Conservation (phyloP, 1,284 basidiomycete species). For the Grifola frondosa region DNA sequence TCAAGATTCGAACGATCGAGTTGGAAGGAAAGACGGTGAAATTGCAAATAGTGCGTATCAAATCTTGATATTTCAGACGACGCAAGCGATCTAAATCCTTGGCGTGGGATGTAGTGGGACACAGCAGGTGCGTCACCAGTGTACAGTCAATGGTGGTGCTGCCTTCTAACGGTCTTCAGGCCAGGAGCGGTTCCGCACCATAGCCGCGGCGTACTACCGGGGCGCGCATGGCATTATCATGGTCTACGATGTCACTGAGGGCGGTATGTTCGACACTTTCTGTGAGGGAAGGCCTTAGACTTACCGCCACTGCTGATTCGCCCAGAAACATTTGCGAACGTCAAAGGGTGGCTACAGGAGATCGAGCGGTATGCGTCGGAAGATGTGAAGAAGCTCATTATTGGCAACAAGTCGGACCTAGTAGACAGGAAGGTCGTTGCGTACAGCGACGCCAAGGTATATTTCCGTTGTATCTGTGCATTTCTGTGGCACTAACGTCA, state of each 20-base stretch:
- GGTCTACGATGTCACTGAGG: slow-evolving; percentile 99
- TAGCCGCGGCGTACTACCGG: slow-evolving; percentile 96
- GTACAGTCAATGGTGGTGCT: too few species aligned
- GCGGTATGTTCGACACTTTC: slow-evolving; percentile 54
- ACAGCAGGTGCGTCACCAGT: slow-evolving; percentile 75
- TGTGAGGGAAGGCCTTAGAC: background rate
- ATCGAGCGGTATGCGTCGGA: slow-evolving; percentile 99
- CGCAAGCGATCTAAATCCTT: too few species aligned
- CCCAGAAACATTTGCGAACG: slow-evolving; percentile 93
- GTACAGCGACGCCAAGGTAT: slow-evolving; percentile 93
- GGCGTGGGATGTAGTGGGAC: slow-evolving; percentile 78
- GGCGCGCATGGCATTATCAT: slow-evolving; percentile 98
- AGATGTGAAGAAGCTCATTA: slow-evolving; percentile 97
- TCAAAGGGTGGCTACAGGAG: slow-evolving; percentile 99
- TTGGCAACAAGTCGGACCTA: slow-evolving; percentile 98
- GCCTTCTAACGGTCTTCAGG: slow-evolving; percentile 47
- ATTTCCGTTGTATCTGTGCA: slow-evolving; percentile 16
- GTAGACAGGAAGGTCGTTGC: slow-evolving; percentile 99
- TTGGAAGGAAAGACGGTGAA: slow-evolving; percentile 99
- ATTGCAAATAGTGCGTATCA: slow-evolving; percentile 90
- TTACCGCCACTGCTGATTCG: slow-evolving; percentile 10
- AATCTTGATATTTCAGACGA: too few species aligned
- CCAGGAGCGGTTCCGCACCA: slow-evolving; percentile 96
- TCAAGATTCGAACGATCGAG: slow-evolving; percentile 99
- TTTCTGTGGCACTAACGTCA: slow-evolving; percentile 7